phyloP scores from a whole-genome alignment of 805 yeast genomes.

The Tanozyma kutaoensis region DNA sequence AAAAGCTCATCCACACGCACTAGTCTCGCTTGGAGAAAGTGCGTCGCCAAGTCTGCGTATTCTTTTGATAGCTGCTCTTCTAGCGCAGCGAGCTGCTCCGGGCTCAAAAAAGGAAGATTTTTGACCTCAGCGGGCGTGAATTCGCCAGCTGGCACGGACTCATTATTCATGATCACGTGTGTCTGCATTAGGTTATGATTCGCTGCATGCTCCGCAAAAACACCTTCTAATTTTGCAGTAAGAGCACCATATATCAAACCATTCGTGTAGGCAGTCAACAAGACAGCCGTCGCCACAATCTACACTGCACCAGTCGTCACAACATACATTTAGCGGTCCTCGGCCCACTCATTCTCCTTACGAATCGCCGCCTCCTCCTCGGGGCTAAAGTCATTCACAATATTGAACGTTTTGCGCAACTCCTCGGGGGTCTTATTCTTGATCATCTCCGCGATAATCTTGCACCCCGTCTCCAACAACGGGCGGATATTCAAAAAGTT shows the following conservation, averaged over 20 bases:
- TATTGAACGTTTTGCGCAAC: constrained; percentile 66
- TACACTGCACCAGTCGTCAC: no score
- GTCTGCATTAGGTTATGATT: not conserved
- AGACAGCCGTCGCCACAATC: no score
- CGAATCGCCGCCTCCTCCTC: constrained; percentile 77
- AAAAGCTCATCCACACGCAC: constrained; percentile 15
- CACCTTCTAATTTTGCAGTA: no score
- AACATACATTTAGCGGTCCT: constrained; percentile 34
- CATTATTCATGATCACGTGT: not conserved
- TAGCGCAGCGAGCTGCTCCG: constrained; percentile 11
- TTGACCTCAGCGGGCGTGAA: constrained; percentile 6
- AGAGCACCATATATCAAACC: no score
- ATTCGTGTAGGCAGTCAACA: no score
- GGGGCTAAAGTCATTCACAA: constrained; percentile 72
- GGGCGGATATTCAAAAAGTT: constrained; percentile 68
- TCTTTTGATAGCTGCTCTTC: constrained; percentile 10
- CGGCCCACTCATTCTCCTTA: constrained; percentile 87
- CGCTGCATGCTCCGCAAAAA: no score
- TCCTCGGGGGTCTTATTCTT: constrained; percentile 72
- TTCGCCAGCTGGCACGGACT: constrained; percentile 1
- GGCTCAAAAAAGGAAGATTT: constrained; percentile 8
- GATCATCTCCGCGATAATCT: constrained; percentile 75
- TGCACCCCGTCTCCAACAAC: constrained; percentile 65
- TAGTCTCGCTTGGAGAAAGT: constrained; percentile 15
- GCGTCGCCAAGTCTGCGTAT: constrained; percentile 10